Conservation (phyloP, 495 filamentous ascomycete genomes). For the Trypethelium eluteriae region DNA sequence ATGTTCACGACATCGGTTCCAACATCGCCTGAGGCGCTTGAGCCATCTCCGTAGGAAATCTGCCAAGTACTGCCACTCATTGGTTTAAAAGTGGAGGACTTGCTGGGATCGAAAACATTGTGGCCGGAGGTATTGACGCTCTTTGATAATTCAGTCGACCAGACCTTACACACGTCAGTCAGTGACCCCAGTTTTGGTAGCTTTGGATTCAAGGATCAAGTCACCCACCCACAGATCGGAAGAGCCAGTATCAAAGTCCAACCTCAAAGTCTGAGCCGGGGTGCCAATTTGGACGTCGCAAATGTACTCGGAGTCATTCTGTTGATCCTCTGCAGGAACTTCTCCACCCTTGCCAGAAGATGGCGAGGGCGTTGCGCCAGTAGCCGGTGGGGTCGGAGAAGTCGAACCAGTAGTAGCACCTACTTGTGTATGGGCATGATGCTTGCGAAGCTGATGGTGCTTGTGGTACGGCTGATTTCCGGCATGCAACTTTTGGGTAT, state of each 20-base stretch:
- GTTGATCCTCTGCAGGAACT: conserved; percentile 49
- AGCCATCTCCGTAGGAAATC: conserved; percentile 68
- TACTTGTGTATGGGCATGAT: conserved; percentile 30
- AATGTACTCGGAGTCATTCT: conserved; percentile 66
- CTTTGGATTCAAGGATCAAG: too few species aligned
- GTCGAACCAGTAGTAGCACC: not conserved
- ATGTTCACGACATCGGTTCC: conserved; percentile 61
- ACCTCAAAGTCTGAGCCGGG: conserved; percentile 54
- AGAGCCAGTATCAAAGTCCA: conserved; percentile 75
- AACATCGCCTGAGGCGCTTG: conserved; percentile 60
- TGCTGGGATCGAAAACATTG: conserved; percentile 45
- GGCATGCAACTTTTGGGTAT: conserved; percentile 33
- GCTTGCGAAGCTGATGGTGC: conserved; percentile 20
- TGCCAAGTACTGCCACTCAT: conserved; percentile 50
- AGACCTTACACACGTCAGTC: not conserved
- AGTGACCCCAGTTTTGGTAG: not conserved
- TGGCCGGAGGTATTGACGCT: conserved; percentile 14
- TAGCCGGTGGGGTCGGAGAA: conserved; percentile 7
- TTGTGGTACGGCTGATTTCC: not conserved
- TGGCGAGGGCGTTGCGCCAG: conserved; percentile 11
- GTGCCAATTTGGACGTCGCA: conserved; percentile 61
- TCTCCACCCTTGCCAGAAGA: not conserved
- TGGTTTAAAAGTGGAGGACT: conserved; percentile 56
- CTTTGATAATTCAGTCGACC: conserved; percentile 5
- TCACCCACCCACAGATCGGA: conserved; percentile 63